Percentiles rank a stretch among this genome's conserved stretches.
Conservation (phyloP, 1,284 basidiomycete genomes). For the Cystobasidium sp. region DNA sequence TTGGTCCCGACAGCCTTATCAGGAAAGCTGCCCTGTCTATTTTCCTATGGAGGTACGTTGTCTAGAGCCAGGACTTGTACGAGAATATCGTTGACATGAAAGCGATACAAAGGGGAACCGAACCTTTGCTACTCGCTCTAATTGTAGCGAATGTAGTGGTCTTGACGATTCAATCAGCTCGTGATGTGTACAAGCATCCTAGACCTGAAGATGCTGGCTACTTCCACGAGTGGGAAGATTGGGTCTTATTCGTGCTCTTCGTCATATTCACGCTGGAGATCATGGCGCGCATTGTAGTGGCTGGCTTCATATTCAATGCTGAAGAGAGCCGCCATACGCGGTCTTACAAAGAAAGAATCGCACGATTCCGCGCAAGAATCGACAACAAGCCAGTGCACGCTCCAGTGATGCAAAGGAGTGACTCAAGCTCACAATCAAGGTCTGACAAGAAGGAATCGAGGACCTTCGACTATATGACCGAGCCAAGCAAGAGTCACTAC, state of each 20-base stretch:
- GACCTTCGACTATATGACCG: not conserved
- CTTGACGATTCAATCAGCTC: slow-evolving; percentile 76
- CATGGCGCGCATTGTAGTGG: slow-evolving; percentile 84
- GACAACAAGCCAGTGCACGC: slow-evolving; percentile 13
- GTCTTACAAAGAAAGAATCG: slow-evolving; percentile 8
- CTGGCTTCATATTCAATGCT: slow-evolving; percentile 88
- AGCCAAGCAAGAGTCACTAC: too few species aligned
- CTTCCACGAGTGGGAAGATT: slow-evolving; percentile 87
- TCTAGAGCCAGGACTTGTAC: slow-evolving; percentile 48
- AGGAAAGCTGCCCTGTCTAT: slow-evolving; percentile 57
- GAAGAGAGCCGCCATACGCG: slow-evolving; percentile 62
- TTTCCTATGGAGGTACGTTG: slow-evolving; percentile 68
- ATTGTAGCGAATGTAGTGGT: slow-evolving; percentile 85
- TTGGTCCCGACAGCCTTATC: slow-evolving; percentile 74
- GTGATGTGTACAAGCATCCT: slow-evolving; percentile 61
- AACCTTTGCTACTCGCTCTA: slow-evolving; percentile 78
- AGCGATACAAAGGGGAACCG: slow-evolving; percentile 65
- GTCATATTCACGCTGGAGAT: slow-evolving; percentile 88
- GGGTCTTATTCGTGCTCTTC: slow-evolving; percentile 79
- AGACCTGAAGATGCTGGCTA: slow-evolving; percentile 64
- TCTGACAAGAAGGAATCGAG: not conserved
- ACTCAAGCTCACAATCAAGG: slow-evolving; percentile 7
- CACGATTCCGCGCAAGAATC: not conserved
- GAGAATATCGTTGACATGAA: not conserved
- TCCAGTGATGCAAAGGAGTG: slow-evolving; percentile 6